Base-by-base conservation (phyloP, 1,284 basidiomycete genomes). In the Cutaneotrichosporon curvatum region DNA sequence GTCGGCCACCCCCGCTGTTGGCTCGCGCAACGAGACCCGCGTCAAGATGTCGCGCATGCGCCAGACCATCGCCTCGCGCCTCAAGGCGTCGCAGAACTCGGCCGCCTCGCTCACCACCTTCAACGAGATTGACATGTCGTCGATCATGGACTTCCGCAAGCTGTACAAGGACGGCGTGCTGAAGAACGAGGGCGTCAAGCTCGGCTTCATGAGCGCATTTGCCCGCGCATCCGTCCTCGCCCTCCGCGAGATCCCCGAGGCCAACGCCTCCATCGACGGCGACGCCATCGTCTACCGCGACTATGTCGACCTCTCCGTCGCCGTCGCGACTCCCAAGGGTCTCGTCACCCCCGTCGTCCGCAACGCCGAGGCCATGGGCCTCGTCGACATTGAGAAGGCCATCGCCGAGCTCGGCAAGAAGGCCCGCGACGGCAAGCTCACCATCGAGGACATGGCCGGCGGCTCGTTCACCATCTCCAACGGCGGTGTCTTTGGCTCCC, bases 101-200 rank as follows among this genome's bases (percentile, higher is more conserved):
- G 95, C 94, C 10, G 94, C 94, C 38, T 91, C 90, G 49, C 75
- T 98, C 56, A 98, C 95, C 43, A 98, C 94, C 37, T 98, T 98
- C 80, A 97, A 98, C 76, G 94, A 98, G 76, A 90, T 98, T 68
- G 94, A 98, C 77, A 98, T 98, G 94, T 91, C 87, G 37, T 84
- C 84, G 38, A 75, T 97, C 54, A 87, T 97, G 78, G 84, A 86
- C 44, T 84, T 98, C 83, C 85, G 95, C 62, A 83, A 84, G 67
- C 83, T 86, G 66, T 94, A 94, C 82, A 98, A 98, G 79, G 91
- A 97, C 59, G 78, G 81, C 47, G 77, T 97, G 41, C 77, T 92
- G 47, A 96, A 98, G 75, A 81, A 85, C 67, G 85, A 92, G 61
- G 92, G 90, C 40, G 84, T 97, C 72, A 98, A 98, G 75, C 81